phyloP scores from a whole-genome alignment of 257 asterid genomes.

The Oldenlandia corymbosa region DNA sequence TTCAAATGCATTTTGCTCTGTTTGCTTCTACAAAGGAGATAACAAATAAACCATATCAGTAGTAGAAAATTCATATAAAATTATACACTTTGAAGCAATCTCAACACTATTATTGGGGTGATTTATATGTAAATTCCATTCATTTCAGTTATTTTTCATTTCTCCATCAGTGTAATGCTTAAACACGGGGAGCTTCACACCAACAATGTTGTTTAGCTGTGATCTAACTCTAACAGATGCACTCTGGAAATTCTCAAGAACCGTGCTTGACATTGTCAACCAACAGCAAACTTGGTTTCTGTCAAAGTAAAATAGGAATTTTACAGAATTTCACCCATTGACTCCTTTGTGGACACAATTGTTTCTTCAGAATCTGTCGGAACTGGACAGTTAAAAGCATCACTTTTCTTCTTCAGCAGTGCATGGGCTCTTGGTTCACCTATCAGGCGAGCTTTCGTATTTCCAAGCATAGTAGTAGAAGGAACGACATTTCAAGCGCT shows the following conservation, averaged over 20 bases:
- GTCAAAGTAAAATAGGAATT: slow-evolving; percentile 36
- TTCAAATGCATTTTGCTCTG: too few species aligned
- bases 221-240: slow-evolving; percentile 43
- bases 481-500: slow-evolving; percentile 45
- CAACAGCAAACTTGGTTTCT: slow-evolving; percentile 41
- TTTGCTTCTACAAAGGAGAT: too few species aligned
- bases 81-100: too few species aligned
- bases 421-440: slow-evolving; percentile 55
- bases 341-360: slow-evolving; percentile 40
- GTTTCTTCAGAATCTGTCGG: slow-evolving; percentile 42
- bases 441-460: slow-evolving; percentile 38
- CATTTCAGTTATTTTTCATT: slow-evolving; percentile 41
- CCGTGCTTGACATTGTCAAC: slow-evolving; percentile 47
- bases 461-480: slow-evolving; percentile 46
- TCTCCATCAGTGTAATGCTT: slow-evolving; percentile 40
- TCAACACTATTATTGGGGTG: too few species aligned
- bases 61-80: too few species aligned
- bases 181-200: slow-evolving; percentile 47
- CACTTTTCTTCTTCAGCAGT: slow-evolving; percentile 46
- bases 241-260: slow-evolving; percentile 40
- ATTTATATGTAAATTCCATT: too few species aligned
- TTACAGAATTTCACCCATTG: slow-evolving; percentile 44
- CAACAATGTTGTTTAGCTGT: slow-evolving; percentile 40
- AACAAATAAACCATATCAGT: too few species aligned
- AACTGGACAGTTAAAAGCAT: slow-evolving; percentile 47